phyloP scores from a whole-genome alignment of 2,329 filamentous ascomycete genomes.

The Zarea fungicola region DNA sequence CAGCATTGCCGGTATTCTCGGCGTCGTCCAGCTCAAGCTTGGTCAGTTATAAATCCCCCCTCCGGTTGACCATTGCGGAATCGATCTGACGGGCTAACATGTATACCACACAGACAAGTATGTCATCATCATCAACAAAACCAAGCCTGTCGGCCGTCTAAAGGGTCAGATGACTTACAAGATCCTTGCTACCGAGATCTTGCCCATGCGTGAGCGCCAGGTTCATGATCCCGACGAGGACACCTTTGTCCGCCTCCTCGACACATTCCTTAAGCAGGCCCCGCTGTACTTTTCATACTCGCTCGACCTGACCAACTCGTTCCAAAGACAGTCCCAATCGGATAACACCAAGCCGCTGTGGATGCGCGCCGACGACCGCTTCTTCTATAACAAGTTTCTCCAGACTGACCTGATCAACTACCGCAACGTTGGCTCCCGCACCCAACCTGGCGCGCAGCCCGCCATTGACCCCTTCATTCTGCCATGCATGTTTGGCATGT shows the following conservation, averaged over 20 bases:
- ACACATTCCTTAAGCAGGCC: constrained; percentile 72
- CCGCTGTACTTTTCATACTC: constrained; percentile 99
- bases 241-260: constrained; percentile 77
- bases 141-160: constrained; percentile 80
- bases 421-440: constrained; percentile 57
- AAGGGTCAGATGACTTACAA: constrained; percentile 97
- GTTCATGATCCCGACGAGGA: constrained; percentile 93
- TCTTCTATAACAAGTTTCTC: constrained; percentile 97
- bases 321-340: constrained; percentile 83
- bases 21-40: constrained; percentile 87
- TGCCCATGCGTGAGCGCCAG: constrained; percentile 87
- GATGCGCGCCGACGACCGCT: constrained; percentile 90
- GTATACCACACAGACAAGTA: constrained; percentile 66
- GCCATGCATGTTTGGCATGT: constrained; percentile 92
- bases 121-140: constrained; percentile 93
- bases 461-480: constrained; percentile 87
- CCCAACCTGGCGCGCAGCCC: constrained; percentile 64
- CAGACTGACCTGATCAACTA: constrained; percentile 90
- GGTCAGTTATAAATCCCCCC: constrained; percentile 54
- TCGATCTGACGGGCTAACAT: constrained; percentile 9
- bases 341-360: constrained; percentile 72
- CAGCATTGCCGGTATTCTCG: constrained; percentile 91
- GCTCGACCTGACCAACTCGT: constrained; percentile 91
- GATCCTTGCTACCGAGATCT: constrained; percentile 82
- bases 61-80: not conserved